phyloP scores from a whole-genome alignment of 1,139 yeast species.

The Ogataea hybrid region DNA sequence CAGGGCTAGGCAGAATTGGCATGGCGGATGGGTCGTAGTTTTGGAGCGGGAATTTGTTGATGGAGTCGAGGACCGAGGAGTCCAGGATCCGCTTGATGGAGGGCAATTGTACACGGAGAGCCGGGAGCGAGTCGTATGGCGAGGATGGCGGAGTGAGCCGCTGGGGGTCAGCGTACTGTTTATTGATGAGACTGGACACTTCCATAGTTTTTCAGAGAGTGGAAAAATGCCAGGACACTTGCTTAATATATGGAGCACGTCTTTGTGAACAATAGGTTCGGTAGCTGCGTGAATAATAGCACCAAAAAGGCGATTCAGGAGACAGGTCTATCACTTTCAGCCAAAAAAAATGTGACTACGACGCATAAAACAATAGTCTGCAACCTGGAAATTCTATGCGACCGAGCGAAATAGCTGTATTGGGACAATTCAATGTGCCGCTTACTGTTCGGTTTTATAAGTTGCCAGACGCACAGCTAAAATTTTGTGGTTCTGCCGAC shows the following conservation, averaged over 20 bases:
- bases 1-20: slow-evolving; percentile 13
- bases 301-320: slow-evolving; percentile 6
- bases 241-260: slow-evolving; percentile 5
- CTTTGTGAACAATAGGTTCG: slow-evolving; percentile 3
- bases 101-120: slow-evolving; percentile 17
- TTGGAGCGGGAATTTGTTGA: slow-evolving; percentile 4
- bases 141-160: slow-evolving; percentile 23
- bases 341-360: slow-evolving; percentile 1
- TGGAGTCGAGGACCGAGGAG: slow-evolving; percentile 19
- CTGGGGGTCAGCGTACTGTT: slow-evolving; percentile 9
- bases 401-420: not conserved
- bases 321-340: slow-evolving; percentile 2
- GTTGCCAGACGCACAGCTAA: not conserved
- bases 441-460: not conserved
- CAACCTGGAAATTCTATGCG: not conserved
- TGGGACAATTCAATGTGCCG: not conserved
- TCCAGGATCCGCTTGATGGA: slow-evolving; percentile 23
- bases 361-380: not conserved
- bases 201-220: slow-evolving; percentile 14
- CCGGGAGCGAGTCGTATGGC: slow-evolving; percentile 16
- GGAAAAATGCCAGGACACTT: not conserved
- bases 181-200: slow-evolving; percentile 20
- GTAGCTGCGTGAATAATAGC: slow-evolving; percentile 7
- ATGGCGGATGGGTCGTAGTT: slow-evolving; percentile 5
- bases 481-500: not conserved